Evolutionary conservation across 1,139 yeast species (phyloP).

Genomic region (Pichia sp.): DNA sequence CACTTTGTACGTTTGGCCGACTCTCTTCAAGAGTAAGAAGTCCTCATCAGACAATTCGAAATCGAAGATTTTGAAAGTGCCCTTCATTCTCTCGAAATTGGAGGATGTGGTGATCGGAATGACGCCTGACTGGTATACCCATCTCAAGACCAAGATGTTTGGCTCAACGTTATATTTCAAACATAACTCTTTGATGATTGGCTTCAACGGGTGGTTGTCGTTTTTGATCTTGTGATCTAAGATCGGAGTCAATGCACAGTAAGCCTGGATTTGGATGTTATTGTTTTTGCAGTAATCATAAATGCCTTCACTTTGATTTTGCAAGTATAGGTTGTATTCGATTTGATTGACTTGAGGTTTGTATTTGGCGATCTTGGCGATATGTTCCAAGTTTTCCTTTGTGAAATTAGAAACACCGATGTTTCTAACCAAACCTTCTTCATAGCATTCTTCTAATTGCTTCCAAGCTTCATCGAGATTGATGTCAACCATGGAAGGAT

Average conservation of each 20-base stretch:
- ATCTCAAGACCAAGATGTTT: constrained; percentile 65
- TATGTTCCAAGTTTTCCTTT: constrained; percentile 36
- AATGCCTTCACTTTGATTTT: constrained; percentile 63
- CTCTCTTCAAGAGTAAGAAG: constrained; percentile 39
- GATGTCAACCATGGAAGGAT: constrained; percentile 36
- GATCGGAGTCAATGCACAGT: constrained; percentile 53
- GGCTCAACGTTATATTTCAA: constrained; percentile 43
- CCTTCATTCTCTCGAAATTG: constrained; percentile 53
- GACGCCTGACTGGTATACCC: constrained; percentile 64
- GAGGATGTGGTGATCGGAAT: constrained; percentile 76
- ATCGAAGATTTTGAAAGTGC: constrained; percentile 50
- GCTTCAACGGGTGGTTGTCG: constrained; percentile 34
- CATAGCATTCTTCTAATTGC: constrained; percentile 34
- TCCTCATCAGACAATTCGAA: constrained; percentile 54
- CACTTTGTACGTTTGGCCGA: constrained; percentile 32
- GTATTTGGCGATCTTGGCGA: constrained; percentile 41
- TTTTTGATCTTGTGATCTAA: constrained; percentile 31
- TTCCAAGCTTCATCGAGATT: constrained; percentile 37
- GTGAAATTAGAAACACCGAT: constrained; percentile 54
- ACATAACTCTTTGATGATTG: constrained; percentile 42
- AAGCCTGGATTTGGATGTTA: constrained; percentile 48
- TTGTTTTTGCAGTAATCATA: constrained; percentile 43
- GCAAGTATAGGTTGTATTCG: constrained; percentile 66
- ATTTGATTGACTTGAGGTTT: constrained; percentile 71
- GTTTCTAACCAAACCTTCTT: constrained; percentile 36